Percentiles rank a stretch among this genome's conserved stretches.
Evolutionary conservation across 129 eudicot genomes (phyloP).

Genomic region (Arctium minus): DNA sequence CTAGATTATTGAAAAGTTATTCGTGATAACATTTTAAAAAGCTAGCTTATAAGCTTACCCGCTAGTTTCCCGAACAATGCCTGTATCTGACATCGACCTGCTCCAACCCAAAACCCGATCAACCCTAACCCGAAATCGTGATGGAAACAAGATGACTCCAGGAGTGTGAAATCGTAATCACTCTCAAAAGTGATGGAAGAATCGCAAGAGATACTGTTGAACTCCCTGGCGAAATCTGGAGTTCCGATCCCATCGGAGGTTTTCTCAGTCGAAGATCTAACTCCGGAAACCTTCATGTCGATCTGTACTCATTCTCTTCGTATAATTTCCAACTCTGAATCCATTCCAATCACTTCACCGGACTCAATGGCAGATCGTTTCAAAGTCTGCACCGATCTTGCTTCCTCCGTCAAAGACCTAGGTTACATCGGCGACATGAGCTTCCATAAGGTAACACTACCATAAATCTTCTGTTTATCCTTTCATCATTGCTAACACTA

Average conservation of each 20-base stretch:
- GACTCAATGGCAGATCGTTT: conserved; percentile 60
- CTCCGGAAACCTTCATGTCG: conserved; percentile 43
- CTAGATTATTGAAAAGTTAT: too few species aligned
- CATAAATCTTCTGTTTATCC: neutral
- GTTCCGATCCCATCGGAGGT: conserved; percentile 50
- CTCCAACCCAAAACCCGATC: too few species aligned
- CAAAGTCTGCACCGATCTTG: conserved; percentile 53
- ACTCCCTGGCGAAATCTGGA: conserved; percentile 51
- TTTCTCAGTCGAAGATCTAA: conserved; percentile 37
- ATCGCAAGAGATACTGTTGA: conserved; percentile 52
- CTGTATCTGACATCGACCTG: too few species aligned
- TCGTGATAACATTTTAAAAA: too few species aligned
- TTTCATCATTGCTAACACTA: neutral
- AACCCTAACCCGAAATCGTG: too few species aligned
- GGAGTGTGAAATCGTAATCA: neutral
- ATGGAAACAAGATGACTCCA: conserved; percentile 26
- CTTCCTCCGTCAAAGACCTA: conserved; percentile 44
- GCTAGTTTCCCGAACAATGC: too few species aligned
- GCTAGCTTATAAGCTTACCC: too few species aligned
- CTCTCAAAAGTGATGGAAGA: conserved; percentile 38
- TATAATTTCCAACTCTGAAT: conserved; percentile 27
- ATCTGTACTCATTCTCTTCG: conserved; percentile 48
- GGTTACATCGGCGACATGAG: conserved; percentile 54
- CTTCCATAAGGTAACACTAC: conserved; percentile 66
- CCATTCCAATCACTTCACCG: conserved; percentile 50